These are phyloP conservation scores for Pseudognaphalium luteoalbum DNA, from an alignment of 129 eudicot species.

Conservation along the genomic window DNA sequence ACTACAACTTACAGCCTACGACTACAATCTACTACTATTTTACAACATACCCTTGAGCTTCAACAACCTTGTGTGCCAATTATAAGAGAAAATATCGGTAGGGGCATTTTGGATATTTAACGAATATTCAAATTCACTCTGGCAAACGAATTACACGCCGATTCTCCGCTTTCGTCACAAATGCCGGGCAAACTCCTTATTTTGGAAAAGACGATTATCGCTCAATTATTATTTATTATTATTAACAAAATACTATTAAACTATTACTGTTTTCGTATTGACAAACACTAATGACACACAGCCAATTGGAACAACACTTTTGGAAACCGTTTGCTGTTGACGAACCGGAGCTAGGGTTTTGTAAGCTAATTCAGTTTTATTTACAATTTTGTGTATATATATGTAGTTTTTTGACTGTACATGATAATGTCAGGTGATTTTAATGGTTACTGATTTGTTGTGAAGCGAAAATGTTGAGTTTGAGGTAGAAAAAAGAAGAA, in stretches of 20 bases:
- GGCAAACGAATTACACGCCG: constrained; percentile 20
- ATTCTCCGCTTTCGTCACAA: constrained; percentile 16
- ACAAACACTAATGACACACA: neutral
- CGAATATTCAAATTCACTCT: neutral
- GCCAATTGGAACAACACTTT: no score
- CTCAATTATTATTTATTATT: no score
- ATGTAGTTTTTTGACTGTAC: constrained; percentile 18
- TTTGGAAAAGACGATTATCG: constrained; percentile 3
- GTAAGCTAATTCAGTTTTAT: constrained; percentile 1
- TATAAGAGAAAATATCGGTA: no score
- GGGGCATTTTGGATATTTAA: no score
- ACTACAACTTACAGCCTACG: no score
- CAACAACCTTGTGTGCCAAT: no score
- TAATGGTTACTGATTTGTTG: neutral
- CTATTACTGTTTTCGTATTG: neutral
- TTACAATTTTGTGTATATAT: constrained; percentile 8
- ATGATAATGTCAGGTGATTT: neutral
- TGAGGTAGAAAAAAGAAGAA: constrained; percentile 18
- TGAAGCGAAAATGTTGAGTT: constrained; percentile 16
- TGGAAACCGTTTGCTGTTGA: neutral
- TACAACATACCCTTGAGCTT: no score
- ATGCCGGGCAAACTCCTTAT: constrained; percentile 13
- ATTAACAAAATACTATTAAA: no score
- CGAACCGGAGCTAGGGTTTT: neutral
- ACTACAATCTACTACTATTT: no score